Evolutionary conservation across 2,329 filamentous ascomycete species (phyloP).

Genomic region (Aspergillus pseudoglaucus): DNA sequence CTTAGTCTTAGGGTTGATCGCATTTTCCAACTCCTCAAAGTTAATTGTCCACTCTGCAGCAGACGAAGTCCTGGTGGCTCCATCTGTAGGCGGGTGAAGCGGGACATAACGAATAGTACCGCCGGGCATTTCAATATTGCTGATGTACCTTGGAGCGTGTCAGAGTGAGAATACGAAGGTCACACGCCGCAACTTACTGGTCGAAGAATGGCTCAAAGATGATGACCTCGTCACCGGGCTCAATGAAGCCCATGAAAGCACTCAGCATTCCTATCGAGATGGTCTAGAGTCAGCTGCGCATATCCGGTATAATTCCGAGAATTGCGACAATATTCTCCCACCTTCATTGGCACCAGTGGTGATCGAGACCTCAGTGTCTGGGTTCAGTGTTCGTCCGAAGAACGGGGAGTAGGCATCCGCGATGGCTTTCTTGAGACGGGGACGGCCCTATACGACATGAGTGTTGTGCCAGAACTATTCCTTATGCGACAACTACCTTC

Average conservation of each 20-base stretch:
- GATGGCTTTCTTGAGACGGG: slow-evolving; percentile 85
- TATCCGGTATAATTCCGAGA: not conserved
- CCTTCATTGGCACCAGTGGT: slow-evolving; percentile 62
- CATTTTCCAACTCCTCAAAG: slow-evolving; percentile 70
- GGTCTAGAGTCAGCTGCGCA: not conserved
- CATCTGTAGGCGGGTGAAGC: slow-evolving; percentile 79
- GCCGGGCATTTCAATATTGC: slow-evolving; percentile 97
- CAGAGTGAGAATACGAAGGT: not conserved
- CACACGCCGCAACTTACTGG: slow-evolving; percentile 52
- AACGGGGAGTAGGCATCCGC: slow-evolving; percentile 85
- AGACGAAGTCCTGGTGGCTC: slow-evolving; percentile 70
- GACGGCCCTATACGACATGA: slow-evolving; percentile 57
- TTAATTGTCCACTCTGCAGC: slow-evolving; percentile 85
- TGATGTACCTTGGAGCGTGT: slow-evolving; percentile 61
- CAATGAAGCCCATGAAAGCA: slow-evolving; percentile 96
- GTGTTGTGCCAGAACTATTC: not conserved
- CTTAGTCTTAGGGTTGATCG: slow-evolving; percentile 79
- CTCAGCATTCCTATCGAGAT: slow-evolving; percentile 67
- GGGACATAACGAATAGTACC: slow-evolving; percentile 93
- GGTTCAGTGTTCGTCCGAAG: slow-evolving; percentile 75
- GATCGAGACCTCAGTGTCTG: slow-evolving; percentile 88
- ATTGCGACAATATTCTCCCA: slow-evolving; percentile 10
- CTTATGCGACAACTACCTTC: slow-evolving; percentile 45
- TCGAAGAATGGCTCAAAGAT: slow-evolving; percentile 99
- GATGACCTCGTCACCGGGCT: slow-evolving; percentile 91